Percentiles rank a stretch among this genome's conserved stretches.
Evolutionary conservation across 306 rosid genomes (phyloP).

Genomic region (Quercus robur): DNA sequence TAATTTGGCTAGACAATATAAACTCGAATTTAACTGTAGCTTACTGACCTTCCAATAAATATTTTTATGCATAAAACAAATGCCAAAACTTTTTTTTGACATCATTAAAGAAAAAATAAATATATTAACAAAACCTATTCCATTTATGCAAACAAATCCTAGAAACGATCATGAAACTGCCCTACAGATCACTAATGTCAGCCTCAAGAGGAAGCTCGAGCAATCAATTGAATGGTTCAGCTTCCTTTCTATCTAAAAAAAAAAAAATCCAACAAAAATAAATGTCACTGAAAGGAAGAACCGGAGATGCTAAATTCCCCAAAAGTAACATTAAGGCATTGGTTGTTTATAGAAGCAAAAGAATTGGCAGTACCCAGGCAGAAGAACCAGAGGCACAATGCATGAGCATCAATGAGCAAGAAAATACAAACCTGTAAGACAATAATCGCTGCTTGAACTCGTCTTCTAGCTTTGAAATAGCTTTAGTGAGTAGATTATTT

Average conservation of each 20-base stretch:
- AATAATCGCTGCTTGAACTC: constrained; percentile 71
- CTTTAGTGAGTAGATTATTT: constrained; percentile 67
- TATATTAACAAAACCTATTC: neutral
- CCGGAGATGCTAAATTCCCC: neutral
- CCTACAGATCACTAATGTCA: neutral
- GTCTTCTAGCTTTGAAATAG: constrained; percentile 88
- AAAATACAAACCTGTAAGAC: constrained; percentile 71
- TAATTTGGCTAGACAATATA: neutral
- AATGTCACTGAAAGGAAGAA: neutral
- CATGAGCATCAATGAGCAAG: constrained; percentile 2
- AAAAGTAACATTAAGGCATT: neutral
- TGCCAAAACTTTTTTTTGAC: neutral
- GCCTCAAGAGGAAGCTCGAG: neutral
- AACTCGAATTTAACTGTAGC: neutral
- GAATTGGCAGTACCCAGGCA: constrained; percentile 15
- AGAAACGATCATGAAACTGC: neutral
- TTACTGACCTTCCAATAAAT: neutral
- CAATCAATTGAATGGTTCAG: neutral
- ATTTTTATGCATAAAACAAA: neutral
- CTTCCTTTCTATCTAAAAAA: neutral
- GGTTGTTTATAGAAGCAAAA: constrained; percentile 4
- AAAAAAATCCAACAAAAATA: neutral
- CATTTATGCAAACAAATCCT: neutral
- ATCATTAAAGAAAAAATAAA: neutral
- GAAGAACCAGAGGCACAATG: constrained; percentile 7